Evolutionary conservation across 345 rosid genomes (phyloP).

Genomic region (Pistacia integerrima): DNA sequence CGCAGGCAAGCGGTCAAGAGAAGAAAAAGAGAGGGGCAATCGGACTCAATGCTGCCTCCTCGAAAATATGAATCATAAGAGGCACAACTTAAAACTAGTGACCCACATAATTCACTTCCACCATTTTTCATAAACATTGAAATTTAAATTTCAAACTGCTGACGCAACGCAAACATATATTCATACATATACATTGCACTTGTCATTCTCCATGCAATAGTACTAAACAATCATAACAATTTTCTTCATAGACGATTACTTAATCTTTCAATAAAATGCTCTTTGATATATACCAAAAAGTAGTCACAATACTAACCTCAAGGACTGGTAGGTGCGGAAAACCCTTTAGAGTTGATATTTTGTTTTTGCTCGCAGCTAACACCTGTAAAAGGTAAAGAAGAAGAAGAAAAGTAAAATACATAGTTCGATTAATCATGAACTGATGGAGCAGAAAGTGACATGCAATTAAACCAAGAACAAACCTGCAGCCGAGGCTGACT

Average conservation of each 20-base stretch:
- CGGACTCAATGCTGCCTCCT: too few species aligned
- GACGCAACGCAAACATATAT: background rate
- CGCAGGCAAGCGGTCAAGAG: too few species aligned
- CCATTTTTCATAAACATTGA: background rate
- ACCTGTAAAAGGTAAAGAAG: slow-evolving; percentile 48
- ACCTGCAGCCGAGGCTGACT: slow-evolving; percentile 99
- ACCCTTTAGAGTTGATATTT: slow-evolving; percentile 83
- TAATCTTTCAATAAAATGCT: background rate
- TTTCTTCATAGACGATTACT: background rate
- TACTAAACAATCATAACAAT: background rate
- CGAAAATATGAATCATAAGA: too few species aligned
- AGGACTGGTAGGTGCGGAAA: slow-evolving; percentile 90
- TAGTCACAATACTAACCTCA: slow-evolving; percentile 56
- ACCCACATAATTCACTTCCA: background rate
- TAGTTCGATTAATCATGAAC: background rate
- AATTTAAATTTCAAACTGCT: background rate
- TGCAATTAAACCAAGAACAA: slow-evolving; percentile 23
- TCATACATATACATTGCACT: background rate
- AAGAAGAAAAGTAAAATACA: slow-evolving; percentile 20
- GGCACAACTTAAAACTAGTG: background rate
- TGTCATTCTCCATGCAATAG: background rate
- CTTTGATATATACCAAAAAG: background rate
- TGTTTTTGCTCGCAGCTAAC: slow-evolving; percentile 97
- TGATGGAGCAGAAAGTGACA: slow-evolving; percentile 8
- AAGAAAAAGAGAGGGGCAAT: too few species aligned